These are phyloP conservation scores for Trichoderma brevicompactum DNA, from an alignment of 2,329 filamentous ascomycete species.

Conservation along the genomic window DNA sequence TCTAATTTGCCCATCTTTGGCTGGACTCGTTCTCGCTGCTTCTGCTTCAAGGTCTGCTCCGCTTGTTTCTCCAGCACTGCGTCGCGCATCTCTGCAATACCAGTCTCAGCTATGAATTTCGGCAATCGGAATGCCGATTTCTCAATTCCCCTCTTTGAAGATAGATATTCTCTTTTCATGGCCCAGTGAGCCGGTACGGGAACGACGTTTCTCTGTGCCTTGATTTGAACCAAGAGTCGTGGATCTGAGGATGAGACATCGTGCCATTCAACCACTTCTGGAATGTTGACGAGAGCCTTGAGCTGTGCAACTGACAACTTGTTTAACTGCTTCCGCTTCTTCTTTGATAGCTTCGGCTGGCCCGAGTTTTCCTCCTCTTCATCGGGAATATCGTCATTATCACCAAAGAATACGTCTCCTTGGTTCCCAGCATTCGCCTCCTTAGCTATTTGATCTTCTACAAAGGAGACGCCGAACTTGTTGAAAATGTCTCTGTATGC, in stretches of 20 bases:
- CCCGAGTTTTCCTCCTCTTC: constrained; percentile 73
- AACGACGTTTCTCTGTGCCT: constrained; percentile 91
- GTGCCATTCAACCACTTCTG: constrained; percentile 97
- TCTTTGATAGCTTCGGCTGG: constrained; percentile 82
- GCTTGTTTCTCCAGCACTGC: constrained; percentile 95
- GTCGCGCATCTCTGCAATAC: constrained; percentile 97
- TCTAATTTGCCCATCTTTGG: constrained; percentile 97
- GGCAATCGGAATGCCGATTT: constrained; percentile 92
- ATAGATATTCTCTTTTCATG: constrained; percentile 94
- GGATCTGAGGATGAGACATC: constrained; percentile 92
- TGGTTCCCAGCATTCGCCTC: constrained; percentile 74
- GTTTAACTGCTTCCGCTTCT: constrained; percentile 88
- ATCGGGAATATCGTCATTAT: constrained; percentile 84
- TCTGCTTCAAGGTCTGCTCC: constrained; percentile 88
- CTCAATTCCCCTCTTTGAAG: constrained; percentile 94
- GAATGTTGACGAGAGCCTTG: constrained; percentile 87
- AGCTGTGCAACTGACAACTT: constrained; percentile 94
- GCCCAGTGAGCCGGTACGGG: constrained; percentile 95
- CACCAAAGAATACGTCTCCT: constrained; percentile 80
- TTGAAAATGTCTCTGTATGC: constrained; percentile 83
- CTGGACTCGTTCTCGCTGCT: constrained; percentile 89
- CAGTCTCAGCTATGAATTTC: constrained; percentile 96
- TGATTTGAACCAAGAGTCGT: constrained; percentile 87
- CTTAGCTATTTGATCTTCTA: constrained; percentile 66
- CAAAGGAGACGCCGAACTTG: constrained; percentile 71